Base-by-base conservation (phyloP, 108 stramenopile species). In the Nannochloropsis salina region DNA sequence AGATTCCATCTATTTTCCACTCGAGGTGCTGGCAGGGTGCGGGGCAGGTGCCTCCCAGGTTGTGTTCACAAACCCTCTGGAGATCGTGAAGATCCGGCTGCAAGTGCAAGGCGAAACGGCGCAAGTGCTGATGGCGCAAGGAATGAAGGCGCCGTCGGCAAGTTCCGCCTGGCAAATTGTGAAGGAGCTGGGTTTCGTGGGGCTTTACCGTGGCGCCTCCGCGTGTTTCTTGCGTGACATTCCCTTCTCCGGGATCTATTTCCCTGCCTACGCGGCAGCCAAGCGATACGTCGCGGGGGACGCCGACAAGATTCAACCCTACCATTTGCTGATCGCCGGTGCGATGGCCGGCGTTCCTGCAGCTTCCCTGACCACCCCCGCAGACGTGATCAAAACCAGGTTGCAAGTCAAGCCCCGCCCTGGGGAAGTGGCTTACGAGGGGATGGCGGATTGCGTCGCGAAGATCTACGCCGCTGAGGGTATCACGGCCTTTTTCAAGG, bases 321-420 rank as follows among this genome's bases (percentile, higher is more conserved):
- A 83, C 79, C 44, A 84, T n/a, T 84, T 87, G 41, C 83, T 93
- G 18, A 12, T 90, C 9, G 91, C 92, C 9, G 93, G 93, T 2
- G 84, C 86, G 42, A 79, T 91, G 18, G 92, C 93, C 3, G 93
- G 90, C 10, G 91, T 84, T 1, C 87, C 90, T 79, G 90, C 92
- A 8, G 89, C 92, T 6, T 88, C 88, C 43, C 44, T 90, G 80
- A 88, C 90, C 12, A 93, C 93, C 31, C 93, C 93, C 15, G 89
- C 92, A 12, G 93, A 93, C 87, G 88, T 92, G 2, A 81, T 93
- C 83, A 93, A 93, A 86, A 91, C 92, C 3, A 45, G 92, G 15
- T 84, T 93, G 12, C 92, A 91, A 84, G 45, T 43, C 45, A 51
- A 86, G 81, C 85, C 87, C 12, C 89, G 92, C 9, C 80, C 84